phyloP scores from a whole-genome alignment of 31 red algal genomes.

The Asparagopsis taxiformis region DNA sequence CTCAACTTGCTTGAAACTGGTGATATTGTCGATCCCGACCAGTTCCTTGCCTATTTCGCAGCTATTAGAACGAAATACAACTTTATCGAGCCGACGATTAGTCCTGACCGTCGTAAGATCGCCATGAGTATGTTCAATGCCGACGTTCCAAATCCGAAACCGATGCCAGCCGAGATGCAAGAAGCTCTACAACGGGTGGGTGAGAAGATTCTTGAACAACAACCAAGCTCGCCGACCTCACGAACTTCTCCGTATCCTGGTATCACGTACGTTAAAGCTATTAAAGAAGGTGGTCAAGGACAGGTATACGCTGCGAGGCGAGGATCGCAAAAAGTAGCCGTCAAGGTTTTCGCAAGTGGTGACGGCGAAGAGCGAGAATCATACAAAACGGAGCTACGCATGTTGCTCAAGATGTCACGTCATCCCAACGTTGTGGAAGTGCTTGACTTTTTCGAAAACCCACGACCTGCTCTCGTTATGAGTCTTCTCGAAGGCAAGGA shows the following conservation, averaged over 20 bases:
- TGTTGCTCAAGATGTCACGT: conserved; percentile 45
- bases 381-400: conserved; percentile 41
- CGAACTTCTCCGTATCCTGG: conserved; percentile 7
- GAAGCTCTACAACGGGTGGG: not conserved
- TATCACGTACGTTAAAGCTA: not conserved
- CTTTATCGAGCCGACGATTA: not conserved
- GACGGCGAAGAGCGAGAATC: not conserved
- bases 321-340: not conserved
- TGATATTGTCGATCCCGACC: not conserved
- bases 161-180: not conserved
- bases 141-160: not conserved
- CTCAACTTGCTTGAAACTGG: not conserved
- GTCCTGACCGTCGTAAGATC: not conserved
- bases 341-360: conserved; percentile 25
- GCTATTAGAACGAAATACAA: conserved; percentile 1
- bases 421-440: conserved; percentile 74
- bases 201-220: not conserved
- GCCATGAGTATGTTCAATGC: not conserved
- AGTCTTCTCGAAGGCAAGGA: conserved; percentile 49
- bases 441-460: conserved; percentile 37
- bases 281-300: conserved; percentile 23
- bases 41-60: not conserved
- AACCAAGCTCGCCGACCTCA: not conserved
- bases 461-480: conserved; percentile 66
- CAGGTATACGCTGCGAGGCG: conserved; percentile 13